These are phyloP conservation scores for Meyerozyma elateridarum DNA, from an alignment of 1,139 yeast species.

Conservation along the genomic window DNA sequence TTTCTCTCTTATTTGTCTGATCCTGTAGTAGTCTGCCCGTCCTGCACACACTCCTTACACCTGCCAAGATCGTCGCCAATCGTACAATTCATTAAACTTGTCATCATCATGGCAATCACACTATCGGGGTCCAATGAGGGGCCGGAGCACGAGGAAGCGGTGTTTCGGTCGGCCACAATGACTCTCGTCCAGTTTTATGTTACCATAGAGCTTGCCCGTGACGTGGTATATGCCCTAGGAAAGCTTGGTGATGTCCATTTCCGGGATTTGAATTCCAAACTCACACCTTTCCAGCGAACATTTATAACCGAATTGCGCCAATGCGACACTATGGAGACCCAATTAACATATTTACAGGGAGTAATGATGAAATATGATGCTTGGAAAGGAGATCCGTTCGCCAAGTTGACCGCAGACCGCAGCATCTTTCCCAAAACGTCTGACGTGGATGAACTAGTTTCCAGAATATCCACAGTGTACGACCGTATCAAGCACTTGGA, in stretches of 20 bases:
- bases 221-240: constrained; percentile 78
- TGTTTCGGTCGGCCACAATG: constrained; percentile 86
- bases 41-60: no score
- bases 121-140: background rate
- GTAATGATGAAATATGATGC: constrained; percentile 34
- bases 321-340: constrained; percentile 28
- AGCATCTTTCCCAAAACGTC: constrained; percentile 27
- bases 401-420: constrained; percentile 23
- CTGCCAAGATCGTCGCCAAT: no score
- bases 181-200: constrained; percentile 85
- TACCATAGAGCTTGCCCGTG: constrained; percentile 87
- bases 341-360: constrained; percentile 24
- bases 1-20: no score
- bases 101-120: background rate
- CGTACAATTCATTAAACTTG: no score
- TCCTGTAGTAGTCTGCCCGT: no score
- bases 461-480: constrained; percentile 18
- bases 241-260: constrained; percentile 81
- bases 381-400: constrained; percentile 21
- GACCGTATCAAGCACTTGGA: constrained; percentile 32
- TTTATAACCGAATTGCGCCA: constrained; percentile 78
- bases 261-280: constrained; percentile 76
- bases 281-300: constrained; percentile 81
- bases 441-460: constrained; percentile 27
- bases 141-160: constrained; percentile 10